Conservation (phyloP, 495 filamentous ascomycete genomes). For the Penicillium lagena region DNA sequence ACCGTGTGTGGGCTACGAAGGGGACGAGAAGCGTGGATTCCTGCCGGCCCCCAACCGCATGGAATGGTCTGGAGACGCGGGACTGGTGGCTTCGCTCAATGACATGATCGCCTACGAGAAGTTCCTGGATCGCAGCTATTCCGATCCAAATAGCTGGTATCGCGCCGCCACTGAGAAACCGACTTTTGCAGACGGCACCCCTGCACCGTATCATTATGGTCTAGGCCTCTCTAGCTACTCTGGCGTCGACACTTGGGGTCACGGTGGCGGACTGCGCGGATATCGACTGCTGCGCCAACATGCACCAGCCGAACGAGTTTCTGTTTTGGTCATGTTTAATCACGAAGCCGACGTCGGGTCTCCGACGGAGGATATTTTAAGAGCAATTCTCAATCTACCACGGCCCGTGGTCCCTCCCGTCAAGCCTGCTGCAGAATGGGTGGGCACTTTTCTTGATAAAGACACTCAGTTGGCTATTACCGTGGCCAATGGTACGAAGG, state of each 20-base stretch:
- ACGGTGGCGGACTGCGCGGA: slow-evolving; percentile 27
- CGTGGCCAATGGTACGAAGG: slow-evolving; percentile 6
- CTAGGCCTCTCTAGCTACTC: slow-evolving; percentile 7
- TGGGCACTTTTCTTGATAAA: slow-evolving; percentile 22
- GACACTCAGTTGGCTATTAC: slow-evolving; percentile 16
- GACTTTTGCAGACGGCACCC: slow-evolving; percentile 15
- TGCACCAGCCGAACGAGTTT: slow-evolving; percentile 16
- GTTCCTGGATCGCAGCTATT: slow-evolving; percentile 14
- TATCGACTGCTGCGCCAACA: slow-evolving; percentile 23
- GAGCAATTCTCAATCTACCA: slow-evolving; percentile 5
- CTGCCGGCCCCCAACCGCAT: slow-evolving; percentile 18
- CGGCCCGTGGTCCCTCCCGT: not conserved
- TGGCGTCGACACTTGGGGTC: slow-evolving; percentile 15
- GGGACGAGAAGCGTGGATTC: slow-evolving; percentile 15
- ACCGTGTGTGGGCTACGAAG: slow-evolving; percentile 29
- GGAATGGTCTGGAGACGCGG: slow-evolving; percentile 32
- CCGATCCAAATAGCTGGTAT: slow-evolving; percentile 21
- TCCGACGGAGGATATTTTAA: slow-evolving; percentile 11
- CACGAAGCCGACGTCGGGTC: slow-evolving; percentile 14
- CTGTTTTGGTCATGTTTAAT: slow-evolving; percentile 25
- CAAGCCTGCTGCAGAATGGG: slow-evolving; percentile 7
- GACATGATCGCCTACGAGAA: slow-evolving; percentile 32
- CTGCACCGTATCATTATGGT: slow-evolving; percentile 20
- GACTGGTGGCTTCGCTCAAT: slow-evolving; percentile 23
- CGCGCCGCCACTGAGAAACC: slow-evolving; percentile 6